Evolutionary conservation across 2,329 filamentous ascomycete species (phyloP).

Genomic region (Xylariaceae sp.): DNA sequence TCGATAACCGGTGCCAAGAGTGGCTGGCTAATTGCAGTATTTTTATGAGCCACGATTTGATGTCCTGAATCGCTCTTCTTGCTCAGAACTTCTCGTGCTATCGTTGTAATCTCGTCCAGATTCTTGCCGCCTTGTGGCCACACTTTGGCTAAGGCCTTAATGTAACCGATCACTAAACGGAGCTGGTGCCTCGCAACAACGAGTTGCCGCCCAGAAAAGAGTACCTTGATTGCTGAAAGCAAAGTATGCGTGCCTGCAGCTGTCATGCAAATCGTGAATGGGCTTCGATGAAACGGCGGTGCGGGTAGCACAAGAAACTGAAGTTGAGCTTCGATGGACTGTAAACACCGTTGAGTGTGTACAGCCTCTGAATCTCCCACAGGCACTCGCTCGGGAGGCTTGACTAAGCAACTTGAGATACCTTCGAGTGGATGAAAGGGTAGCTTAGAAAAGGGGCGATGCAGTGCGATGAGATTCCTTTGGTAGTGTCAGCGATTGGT

Average conservation of each 20-base stretch:
- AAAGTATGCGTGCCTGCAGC: slow-evolving; percentile 16
- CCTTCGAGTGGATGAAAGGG: slow-evolving; percentile 17
- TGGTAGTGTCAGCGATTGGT: not conserved
- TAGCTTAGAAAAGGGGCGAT: slow-evolving; percentile 19
- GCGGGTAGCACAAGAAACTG: slow-evolving; percentile 18
- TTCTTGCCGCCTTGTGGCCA: slow-evolving; percentile 19
- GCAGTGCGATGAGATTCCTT: slow-evolving; percentile 18
- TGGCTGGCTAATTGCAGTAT: not conserved
- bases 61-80: not conserved
- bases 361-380: slow-evolving; percentile 8
- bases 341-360: slow-evolving; percentile 20
- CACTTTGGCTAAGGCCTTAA: slow-evolving; percentile 14
- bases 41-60: not conserved
- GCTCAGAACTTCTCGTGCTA: slow-evolving; percentile 19
- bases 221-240: slow-evolving; percentile 13
- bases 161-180: slow-evolving; percentile 19
- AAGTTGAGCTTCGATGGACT: slow-evolving; percentile 20
- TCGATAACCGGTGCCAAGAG: not conserved
- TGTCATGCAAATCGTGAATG: slow-evolving; percentile 23
- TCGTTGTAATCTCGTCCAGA: slow-evolving; percentile 16
- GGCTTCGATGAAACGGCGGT: slow-evolving; percentile 14
- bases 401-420: slow-evolving; percentile 16
- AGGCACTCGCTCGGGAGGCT: slow-evolving; percentile 14
- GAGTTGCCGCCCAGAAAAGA: slow-evolving; percentile 18
- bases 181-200: slow-evolving; percentile 18